These are phyloP conservation scores for Buddleja alternifolia DNA, from an alignment of 257 asterid genomes.

Conservation along the genomic window DNA sequence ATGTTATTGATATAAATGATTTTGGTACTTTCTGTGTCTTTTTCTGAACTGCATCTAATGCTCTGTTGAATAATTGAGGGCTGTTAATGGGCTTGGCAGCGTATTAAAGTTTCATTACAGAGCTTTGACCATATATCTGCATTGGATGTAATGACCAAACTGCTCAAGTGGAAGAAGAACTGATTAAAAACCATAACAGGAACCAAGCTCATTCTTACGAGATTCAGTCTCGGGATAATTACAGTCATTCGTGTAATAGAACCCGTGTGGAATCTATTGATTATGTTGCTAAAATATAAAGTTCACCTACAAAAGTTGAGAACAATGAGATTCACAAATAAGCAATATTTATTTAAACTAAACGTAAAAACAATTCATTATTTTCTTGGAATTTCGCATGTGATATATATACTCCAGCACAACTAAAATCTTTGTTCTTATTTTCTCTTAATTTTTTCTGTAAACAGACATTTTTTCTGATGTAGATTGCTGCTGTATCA, in stretches of 20 bases:
- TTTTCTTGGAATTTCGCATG: not conserved
- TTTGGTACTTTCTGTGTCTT: conserved; percentile 15
- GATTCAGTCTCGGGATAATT: too few relatives aligned
- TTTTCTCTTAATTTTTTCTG: too few relatives aligned
- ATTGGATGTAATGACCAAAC: not conserved
- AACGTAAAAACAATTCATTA: too few relatives aligned
- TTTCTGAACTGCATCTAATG: conserved; percentile 33
- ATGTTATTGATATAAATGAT: conserved; percentile 11
- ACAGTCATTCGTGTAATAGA: too few relatives aligned
- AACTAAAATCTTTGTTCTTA: not conserved
- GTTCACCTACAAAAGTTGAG: too few relatives aligned
- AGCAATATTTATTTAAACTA: too few relatives aligned
- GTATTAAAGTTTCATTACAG: not conserved
- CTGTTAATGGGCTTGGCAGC: not conserved
- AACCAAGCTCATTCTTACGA: too few relatives aligned
- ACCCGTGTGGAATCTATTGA: too few relatives aligned
- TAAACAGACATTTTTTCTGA: not conserved
- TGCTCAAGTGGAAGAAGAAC: not conserved
- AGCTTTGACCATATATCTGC: not conserved
- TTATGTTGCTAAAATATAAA: too few relatives aligned
- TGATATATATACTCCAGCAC: not conserved
- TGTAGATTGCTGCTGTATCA: conserved; percentile 55
- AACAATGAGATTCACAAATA: too few relatives aligned
- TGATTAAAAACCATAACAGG: too few relatives aligned
- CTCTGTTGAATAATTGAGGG: not conserved